Conservation (phyloP, 148 eudicot genomes). For the Vaccinium corymbosum region DNA sequence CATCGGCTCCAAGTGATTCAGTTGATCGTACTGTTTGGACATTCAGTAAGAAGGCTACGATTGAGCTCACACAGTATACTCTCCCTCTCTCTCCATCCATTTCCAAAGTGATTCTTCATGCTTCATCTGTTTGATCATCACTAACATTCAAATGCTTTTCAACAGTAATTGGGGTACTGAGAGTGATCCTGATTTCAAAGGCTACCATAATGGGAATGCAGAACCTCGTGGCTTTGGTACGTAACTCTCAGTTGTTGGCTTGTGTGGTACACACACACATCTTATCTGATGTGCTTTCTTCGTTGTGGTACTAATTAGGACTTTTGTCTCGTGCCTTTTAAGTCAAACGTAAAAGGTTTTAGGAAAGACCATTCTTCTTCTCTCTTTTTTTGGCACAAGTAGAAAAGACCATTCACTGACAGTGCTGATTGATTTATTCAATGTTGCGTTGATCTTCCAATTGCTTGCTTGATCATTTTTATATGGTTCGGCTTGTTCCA, state of each 20-base stretch:
- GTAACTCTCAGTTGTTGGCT: conserved; percentile 11
- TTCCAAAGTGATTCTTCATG: background rate
- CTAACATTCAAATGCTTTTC: conserved; percentile 21
- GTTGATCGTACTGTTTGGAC: conserved; percentile 85
- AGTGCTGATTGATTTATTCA: background rate
- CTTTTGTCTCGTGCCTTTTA: background rate
- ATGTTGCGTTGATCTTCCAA: background rate
- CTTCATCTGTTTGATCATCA: conserved; percentile 6
- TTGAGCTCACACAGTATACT: conserved; percentile 84
- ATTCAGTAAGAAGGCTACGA: conserved; percentile 66
- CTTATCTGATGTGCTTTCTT: background rate
- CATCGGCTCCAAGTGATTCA: conserved; percentile 66
- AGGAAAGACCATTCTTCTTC: background rate
- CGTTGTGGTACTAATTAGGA: background rate
- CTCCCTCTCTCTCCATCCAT: background rate
- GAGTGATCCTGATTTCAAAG: conserved; percentile 78
- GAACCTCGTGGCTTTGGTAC: conserved; percentile 93
- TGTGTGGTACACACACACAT: too few relatives aligned
- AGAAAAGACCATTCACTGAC: background rate
- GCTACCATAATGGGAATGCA: conserved; percentile 86
- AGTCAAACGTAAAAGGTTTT: background rate
- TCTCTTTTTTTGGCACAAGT: background rate
- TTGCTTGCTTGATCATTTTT: background rate
- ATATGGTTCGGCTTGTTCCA: background rate
- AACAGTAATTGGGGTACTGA: conserved; percentile 96